A percentile compares a stretch with the other conserved stretches of the same genome.
These are phyloP conservation scores for Hypoxylon rubiginosum DNA, from an alignment of 2,329 filamentous ascomycete species.

Conservation along the genomic window DNA sequence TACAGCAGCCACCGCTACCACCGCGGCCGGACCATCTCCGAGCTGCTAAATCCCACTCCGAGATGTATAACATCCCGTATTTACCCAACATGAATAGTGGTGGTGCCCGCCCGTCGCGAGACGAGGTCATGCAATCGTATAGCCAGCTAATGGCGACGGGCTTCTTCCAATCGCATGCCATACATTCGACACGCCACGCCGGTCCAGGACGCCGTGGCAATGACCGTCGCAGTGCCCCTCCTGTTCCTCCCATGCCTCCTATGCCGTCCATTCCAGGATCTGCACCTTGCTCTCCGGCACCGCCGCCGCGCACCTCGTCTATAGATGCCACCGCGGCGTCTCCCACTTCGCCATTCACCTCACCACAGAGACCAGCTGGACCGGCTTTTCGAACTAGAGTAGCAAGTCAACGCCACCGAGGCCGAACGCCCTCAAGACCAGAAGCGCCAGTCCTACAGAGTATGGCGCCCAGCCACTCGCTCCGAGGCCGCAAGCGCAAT, in stretches of 20 bases:
- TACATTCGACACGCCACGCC: conserved; percentile 67
- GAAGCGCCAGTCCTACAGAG: conserved; percentile 23
- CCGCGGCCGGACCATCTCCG: conserved; percentile 37
- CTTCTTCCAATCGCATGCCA: conserved; percentile 71
- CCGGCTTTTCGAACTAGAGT: conserved; percentile 8
- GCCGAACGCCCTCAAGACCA: conserved; percentile 7
- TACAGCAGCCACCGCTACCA: conserved; percentile 29
- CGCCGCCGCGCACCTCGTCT: conserved; percentile 42
- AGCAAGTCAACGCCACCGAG: conserved; percentile 17
- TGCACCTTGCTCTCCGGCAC: conserved; percentile 36
- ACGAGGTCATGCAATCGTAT: conserved; percentile 70
- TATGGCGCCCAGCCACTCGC: conserved; percentile 42
- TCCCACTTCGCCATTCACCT: background rate
- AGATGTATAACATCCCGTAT: conserved; percentile 45
- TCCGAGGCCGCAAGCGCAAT: conserved; percentile 66
- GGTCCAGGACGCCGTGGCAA: conserved; percentile 39
- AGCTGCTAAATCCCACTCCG: conserved; percentile 46
- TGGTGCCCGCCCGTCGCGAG: conserved; percentile 54
- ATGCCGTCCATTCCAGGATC: conserved; percentile 43
- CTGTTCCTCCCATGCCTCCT: conserved; percentile 31
- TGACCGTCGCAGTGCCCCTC: conserved; percentile 11
- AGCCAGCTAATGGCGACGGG: conserved; percentile 68
- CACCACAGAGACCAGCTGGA: conserved; percentile 25
- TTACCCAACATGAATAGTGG: conserved; percentile 30
- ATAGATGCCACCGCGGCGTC: conserved; percentile 19